Base-by-base conservation (phyloP, 2,329 filamentous ascomycete species). In the Fusarium chlamydosporum region DNA sequence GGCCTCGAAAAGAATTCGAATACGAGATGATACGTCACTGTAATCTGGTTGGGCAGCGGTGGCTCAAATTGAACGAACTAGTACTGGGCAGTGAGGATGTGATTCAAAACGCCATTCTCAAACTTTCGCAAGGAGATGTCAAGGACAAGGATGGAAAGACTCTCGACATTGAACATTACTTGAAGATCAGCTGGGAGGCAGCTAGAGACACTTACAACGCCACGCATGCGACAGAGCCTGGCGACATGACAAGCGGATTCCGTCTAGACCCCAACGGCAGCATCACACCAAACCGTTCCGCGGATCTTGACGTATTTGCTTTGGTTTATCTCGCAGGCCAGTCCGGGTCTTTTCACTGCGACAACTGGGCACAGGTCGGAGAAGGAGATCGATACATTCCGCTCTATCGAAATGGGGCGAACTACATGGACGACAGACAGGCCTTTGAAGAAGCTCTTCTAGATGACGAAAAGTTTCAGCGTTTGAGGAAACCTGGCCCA, bases 321-420 rank as follows among this genome's bases (percentile, higher is more conserved):
- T 37, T 71, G 26, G 67, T 70, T 18, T 73, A 61, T 26, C 66
- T 73, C n/a, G n/a, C 18, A 65, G 26, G 5, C 40, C n/a, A 45
- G 31, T 16, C 15, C 10, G 10, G 9, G 10, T 29, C 29, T 8
- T 29, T 29, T 29, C 29, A 29, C 29, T 29, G 34, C 18, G 35
- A 40, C 20, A 53, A 56, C 20, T 37, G 31, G 10, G 15, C 12
- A 10, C 10, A 5, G 10, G 12, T 26, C 15, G 13, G 13, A 1
- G 20, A 26, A 7, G 9, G 11, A 29, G 15, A 54, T 9, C 41
- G 29, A 15, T n/a, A 59, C 40, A 38, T 41, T 7, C 67, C 67
- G 13, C n/a, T 73, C 13, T 73, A 70, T 23, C 61, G 71, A 31
- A 56, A 70, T 27, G 67, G 59, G 11, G 71, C 59, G n/a, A 73